Conservation (phyloP, 805 yeast genomes). For the Metschnikowia picachoensis region DNA sequence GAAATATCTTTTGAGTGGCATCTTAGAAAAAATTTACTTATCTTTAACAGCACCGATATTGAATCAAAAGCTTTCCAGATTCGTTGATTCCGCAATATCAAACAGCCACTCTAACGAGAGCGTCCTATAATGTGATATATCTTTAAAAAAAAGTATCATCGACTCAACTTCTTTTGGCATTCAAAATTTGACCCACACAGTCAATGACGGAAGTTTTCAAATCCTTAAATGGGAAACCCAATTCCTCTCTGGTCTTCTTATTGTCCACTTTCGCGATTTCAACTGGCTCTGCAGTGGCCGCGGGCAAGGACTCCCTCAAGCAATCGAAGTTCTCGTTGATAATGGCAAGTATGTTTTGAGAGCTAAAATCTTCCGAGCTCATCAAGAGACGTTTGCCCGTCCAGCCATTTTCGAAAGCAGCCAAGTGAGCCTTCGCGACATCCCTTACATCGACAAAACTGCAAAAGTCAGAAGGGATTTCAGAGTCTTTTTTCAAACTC, state of each 20-base stretch:
- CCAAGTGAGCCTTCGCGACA: conserved; percentile 14
- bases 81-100: background rate
- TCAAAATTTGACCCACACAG: conserved; percentile 36
- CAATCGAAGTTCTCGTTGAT: conserved; percentile 42
- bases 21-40: too few species aligned
- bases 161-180: background rate
- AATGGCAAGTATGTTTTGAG: conserved; percentile 31
- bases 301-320: conserved; percentile 41
- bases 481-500: conserved; percentile 21
- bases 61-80: background rate
- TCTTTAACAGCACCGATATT: too few species aligned
- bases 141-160: background rate
- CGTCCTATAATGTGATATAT: too few species aligned
- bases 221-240: conserved; percentile 37
- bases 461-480: conserved; percentile 22
- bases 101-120: background rate
- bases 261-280: conserved; percentile 27
- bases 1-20: too few species aligned
- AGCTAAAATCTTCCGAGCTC: conserved; percentile 28
- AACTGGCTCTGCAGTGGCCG: conserved; percentile 31
- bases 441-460: conserved; percentile 44
- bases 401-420: conserved; percentile 18
- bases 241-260: conserved; percentile 29
- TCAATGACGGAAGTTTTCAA: conserved; percentile 40
- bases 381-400: conserved; percentile 16